These are phyloP conservation scores for Candida parachauliodes DNA, from an alignment of 805 yeast genomes.

Conservation along the genomic window DNA sequence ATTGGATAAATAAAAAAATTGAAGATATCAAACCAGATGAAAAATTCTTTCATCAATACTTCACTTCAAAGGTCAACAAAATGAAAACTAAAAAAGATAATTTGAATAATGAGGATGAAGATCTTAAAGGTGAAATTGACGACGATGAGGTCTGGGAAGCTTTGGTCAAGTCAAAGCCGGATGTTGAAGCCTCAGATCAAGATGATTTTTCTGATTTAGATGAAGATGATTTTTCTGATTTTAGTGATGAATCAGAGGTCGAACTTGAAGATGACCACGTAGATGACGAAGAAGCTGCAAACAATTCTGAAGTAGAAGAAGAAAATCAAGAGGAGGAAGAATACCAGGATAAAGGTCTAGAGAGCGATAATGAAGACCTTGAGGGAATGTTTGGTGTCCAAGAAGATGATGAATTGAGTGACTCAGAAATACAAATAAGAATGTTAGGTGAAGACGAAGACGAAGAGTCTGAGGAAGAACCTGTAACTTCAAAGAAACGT, in stretches of 20 bases:
- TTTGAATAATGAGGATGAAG: slow-evolving; percentile 20
- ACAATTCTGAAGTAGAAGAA: too few species aligned
- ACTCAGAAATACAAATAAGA: slow-evolving; percentile 18
- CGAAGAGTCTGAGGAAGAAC: slow-evolving; percentile 28
- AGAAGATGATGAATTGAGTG: slow-evolving; percentile 24
- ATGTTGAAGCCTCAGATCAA: slow-evolving; percentile 40
- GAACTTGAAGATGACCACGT: slow-evolving; percentile 26
- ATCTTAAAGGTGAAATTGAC: slow-evolving; percentile 44
- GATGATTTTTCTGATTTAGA: slow-evolving; percentile 40
- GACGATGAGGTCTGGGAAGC: slow-evolving; percentile 84
- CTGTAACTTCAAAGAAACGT: slow-evolving; percentile 28
- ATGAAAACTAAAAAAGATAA: slow-evolving; percentile 22
- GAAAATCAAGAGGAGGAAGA: slow-evolving; percentile 20
- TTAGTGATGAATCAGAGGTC: slow-evolving; percentile 40
- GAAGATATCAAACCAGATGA: slow-evolving; percentile 81
- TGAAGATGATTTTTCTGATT: slow-evolving; percentile 40
- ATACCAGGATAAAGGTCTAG: too few species aligned
- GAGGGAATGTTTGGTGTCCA: slow-evolving; percentile 18
- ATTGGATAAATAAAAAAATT: slow-evolving; percentile 70
- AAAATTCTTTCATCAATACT: slow-evolving; percentile 81
- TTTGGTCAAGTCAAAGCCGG: slow-evolving; percentile 69
- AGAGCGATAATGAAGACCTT: slow-evolving; percentile 23
- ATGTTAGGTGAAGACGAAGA: slow-evolving; percentile 30
- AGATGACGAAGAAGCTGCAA: slow-evolving; percentile 21
- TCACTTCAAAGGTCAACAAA: slow-evolving; percentile 54